Evolutionary conservation across 345 rosid genomes (phyloP), one percentile per base, ranked within the genome.

Genomic region (Draba incana): DNA sequence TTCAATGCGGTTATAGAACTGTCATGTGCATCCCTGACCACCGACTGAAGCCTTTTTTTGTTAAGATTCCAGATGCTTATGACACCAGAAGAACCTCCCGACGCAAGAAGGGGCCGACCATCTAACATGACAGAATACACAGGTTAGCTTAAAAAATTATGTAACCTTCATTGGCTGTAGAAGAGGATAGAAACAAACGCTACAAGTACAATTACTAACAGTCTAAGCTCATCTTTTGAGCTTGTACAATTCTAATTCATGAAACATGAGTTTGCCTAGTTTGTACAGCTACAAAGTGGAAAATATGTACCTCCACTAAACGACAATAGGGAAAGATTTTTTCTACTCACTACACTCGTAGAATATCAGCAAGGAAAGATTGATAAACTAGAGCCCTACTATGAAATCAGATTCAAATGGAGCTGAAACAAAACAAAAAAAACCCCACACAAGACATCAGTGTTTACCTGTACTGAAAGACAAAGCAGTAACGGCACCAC

Each of bases 41-140:
- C 89, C 3, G 99, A 83, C 67, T 91, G 92, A 31, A 91, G 96
- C 82, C 89, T 85, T 78, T 82, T 83, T 76, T 94, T 94, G 70
- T 87, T 89, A 47, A 94, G 96, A 87, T 94, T 94, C 99, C 99
- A 94, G 68, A 91, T 75, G 84, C 96, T 91, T 64, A 94, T 88
- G 70, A 89, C 96, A 82, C 99, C 99, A 65, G 83, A 89, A 55
- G 99, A 91, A 74, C 88, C 83, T 61, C 99, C 99, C 27, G 98
- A 89, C 3, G 99, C 98, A 39, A 94, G 83, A 82, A 91, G 89
- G 52, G 99, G 98, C 65, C 84, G 90, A 33, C 99, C 98, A 88
- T 89, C 99, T 94, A 74, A 65, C 46, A 58, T 10, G 35, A 41
- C 59, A 75, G 14, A 54, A 48, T n/a, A 67, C 69, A 68, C 59